Base-by-base conservation (phyloP, 768 basidiomycete genomes). In the Boletus patriciae region DNA sequence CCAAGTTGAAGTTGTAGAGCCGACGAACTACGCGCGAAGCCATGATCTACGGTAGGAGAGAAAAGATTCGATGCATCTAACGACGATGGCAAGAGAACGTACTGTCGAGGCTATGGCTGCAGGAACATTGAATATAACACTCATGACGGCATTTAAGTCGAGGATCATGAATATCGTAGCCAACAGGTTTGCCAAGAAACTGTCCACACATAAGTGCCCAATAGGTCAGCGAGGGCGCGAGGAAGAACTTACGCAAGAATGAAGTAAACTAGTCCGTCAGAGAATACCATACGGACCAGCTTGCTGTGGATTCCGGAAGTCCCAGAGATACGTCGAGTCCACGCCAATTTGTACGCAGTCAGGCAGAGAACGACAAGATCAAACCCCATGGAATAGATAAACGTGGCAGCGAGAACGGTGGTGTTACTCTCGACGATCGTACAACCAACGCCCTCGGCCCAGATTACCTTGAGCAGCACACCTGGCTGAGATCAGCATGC, bases 371-470 rank as follows among this genome's bases (percentile, higher is more conserved):
- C 85, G 29, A 79, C 55, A 21, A 87, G 72, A 66, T 90, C 88
- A 65, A 90, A 88, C 64, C 77, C 75, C 88, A 90, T 90, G 31
- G 87, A 83, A 62, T 90, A 90, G 33, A 88, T 85, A 69, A 88
- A 90, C 4, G 85, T 85, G 3, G 84, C 83, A 6, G 85, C 84
- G 33, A 89, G 78, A 50, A 88, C 71, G 10, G 68, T 82, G 67
- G 83, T 89, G 66, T 85, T 81, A 8, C 86, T 86, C 31, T 79
- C 64, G 1, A 77, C 75, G 54, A 90, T 87, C 2, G 74, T 73
- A 65, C 88, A 90, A 0, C 78, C 76, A 12, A 65, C 50, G 3
- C 68, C 75, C 10, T 77, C 74, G n/a, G 73, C 36, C 86, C 85
- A 89, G 4, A 54, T 50, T 0, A 83, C 85, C 45, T 77, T 83